Evolutionary conservation across 192 early-diverging fungal species (phyloP).

Genomic region (Mortierella claussenii): DNA sequence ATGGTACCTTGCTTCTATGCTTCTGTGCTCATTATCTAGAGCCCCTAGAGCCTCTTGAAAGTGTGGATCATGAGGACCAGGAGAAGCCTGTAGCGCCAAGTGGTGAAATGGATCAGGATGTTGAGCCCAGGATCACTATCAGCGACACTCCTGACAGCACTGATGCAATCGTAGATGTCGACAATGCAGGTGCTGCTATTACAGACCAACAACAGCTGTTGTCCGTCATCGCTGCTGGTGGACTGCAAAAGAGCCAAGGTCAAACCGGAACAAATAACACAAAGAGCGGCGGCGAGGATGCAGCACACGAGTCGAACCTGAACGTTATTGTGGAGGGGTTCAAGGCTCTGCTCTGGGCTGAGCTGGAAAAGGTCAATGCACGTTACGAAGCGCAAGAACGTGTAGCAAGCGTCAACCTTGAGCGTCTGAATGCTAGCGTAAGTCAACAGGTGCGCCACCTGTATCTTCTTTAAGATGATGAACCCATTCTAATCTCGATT

Average conservation of each 20-base stretch:
- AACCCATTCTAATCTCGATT: too few relatives aligned
- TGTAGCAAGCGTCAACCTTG: conserved; percentile 34
- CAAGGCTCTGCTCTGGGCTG: conserved; percentile 51
- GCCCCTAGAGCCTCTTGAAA: conserved; percentile 32
- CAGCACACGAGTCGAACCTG: conserved; percentile 10
- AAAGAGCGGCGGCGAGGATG: conserved; percentile 3
- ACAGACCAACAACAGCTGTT: not conserved
- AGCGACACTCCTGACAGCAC: not conserved
- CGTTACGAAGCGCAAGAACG: conserved; percentile 57
- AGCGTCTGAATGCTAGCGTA: conserved; percentile 52
- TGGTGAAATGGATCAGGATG: conserved; percentile 10
- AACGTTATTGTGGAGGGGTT: conserved; percentile 50
- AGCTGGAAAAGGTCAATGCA: conserved; percentile 63
- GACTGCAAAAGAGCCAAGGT: not conserved
- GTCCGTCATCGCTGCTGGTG: not conserved
- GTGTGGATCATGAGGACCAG: conserved; percentile 26
- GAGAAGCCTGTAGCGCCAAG: not conserved
- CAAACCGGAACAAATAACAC: not conserved
- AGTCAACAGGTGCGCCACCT: too few relatives aligned
- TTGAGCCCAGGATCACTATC: not conserved
- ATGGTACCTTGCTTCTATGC: too few relatives aligned
- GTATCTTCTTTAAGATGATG: too few relatives aligned
- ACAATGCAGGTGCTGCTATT: not conserved
- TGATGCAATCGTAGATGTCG: not conserved
- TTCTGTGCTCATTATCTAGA: too few relatives aligned